Conservation (phyloP, 176 grass and related monocot genomes). For the Rhipidocladum racemiflorum region DNA sequence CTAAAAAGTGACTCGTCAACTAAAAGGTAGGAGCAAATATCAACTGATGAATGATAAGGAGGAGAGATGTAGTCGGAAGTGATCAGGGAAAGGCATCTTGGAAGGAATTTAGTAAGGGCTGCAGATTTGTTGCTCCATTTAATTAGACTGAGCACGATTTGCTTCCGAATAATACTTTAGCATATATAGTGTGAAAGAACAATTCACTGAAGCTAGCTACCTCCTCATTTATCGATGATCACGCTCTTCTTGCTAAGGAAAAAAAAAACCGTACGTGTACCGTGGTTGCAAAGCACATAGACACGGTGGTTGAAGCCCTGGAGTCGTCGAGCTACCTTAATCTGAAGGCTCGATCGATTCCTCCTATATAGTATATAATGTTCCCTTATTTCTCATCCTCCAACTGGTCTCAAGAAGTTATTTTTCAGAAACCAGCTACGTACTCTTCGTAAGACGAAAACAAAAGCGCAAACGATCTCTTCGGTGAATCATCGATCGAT, state of each 20-base stretch:
- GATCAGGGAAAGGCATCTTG: neutral
- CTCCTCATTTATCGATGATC: neutral
- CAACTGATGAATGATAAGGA: slow-evolving; percentile 17
- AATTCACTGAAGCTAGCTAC: neutral
- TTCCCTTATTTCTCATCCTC: too few species aligned
- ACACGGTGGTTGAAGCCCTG: neutral
- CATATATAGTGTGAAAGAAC: neutral
- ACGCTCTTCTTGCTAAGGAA: too few species aligned
- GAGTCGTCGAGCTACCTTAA: neutral
- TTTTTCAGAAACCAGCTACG: too few species aligned
- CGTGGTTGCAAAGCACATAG: neutral
- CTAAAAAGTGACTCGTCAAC: slow-evolving; percentile 53
- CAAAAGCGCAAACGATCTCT: too few species aligned
- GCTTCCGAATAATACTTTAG: neutral
- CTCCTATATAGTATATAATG: too few species aligned
- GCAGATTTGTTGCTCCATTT: neutral
- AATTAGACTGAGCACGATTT: neutral
- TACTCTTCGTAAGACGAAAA: too few species aligned
- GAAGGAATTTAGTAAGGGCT: neutral
- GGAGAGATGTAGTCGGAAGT: slow-evolving; percentile 11
- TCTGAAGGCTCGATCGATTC: neutral
- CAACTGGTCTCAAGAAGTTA: too few species aligned
- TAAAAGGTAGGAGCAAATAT: slow-evolving; percentile 30
- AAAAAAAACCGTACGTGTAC: too few species aligned
- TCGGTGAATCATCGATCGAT: too few species aligned